These are phyloP conservation scores for Raphanus raphanistrum DNA, from an alignment of 345 rosid genomes.

Conservation along the genomic window DNA sequence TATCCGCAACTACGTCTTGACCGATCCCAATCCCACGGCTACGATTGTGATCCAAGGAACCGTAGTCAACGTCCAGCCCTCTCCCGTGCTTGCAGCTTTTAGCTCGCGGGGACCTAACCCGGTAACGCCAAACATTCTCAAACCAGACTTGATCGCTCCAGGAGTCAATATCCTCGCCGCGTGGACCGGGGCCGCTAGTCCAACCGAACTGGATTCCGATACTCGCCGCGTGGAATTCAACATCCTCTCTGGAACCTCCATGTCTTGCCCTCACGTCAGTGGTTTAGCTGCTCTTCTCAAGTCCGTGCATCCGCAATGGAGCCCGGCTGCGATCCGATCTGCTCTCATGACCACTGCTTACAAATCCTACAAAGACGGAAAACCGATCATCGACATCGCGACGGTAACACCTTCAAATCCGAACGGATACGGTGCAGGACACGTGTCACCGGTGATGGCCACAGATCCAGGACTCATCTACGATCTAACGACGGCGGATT, in stretches of 20 bases:
- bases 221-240: constrained; percentile 58
- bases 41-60: constrained; percentile 63
- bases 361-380: constrained; percentile 52
- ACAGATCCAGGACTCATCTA: constrained; percentile 75
- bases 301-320: constrained; percentile 73
- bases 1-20: constrained; percentile 50
- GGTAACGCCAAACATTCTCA: constrained; percentile 62
- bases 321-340: constrained; percentile 83
- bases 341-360: constrained; percentile 95
- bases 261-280: constrained; percentile 96
- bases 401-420: constrained; percentile 62
- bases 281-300: constrained; percentile 82
- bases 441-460: constrained; percentile 69
- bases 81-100: constrained; percentile 89
- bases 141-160: constrained; percentile 93
- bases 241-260: constrained; percentile 80
- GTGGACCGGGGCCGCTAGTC: constrained; percentile 57
- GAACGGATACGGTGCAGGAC: constrained; percentile 85
- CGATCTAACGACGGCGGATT: constrained; percentile 64
- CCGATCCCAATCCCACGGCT: constrained; percentile 59
- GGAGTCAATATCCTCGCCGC: constrained; percentile 76
- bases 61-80: constrained; percentile 62
- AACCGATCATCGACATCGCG: constrained; percentile 58
- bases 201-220: constrained; percentile 51
- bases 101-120: constrained; percentile 88